Evolutionary conservation across 2,329 filamentous ascomycete species (phyloP), one percentile per base, ranked within the genome.

Genomic region (Diaporthe vaccinii): DNA sequence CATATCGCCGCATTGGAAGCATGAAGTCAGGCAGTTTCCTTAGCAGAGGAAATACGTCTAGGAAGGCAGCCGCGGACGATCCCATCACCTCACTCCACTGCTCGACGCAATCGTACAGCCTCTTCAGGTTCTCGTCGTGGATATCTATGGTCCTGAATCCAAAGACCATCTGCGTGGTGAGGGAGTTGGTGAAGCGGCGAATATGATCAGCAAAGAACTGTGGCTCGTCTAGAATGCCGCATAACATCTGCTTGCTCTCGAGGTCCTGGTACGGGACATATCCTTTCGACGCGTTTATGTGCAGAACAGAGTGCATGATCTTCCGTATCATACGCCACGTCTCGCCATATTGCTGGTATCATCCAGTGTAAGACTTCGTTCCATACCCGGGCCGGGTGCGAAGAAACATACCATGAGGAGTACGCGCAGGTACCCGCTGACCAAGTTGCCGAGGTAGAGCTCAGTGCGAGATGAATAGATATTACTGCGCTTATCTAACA

Each of bases 191-290:
- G 76, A 88, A 90, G 41, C 87, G 83, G 15, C 86, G 79, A 20
- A 89, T 83, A 68, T 88, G 85, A 15, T 86, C 79, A 6, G 84
- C 72, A 59, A 87, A 87, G 1, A 83, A 75, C 1, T 84, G 77
- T 0, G 88, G 88, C 9, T 80, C 75, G 0, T 86, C 83, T 4
- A 90, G 77, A 25, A 91, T 80, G 9, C 87, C 86, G 59, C 76
- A 83, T 28, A 90, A 81, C 88, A 91, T 88, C 68, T 87, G 85
- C 78, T 87, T 89, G 80, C 87, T 89, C 79, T 91, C 89, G 3
- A 91, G 83, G 65, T 87, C 85, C 77, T 91, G 89, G 77, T 90
- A 91, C 2, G 87, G 85, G 3, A 90, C 84, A 74, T 91, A 92
- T 12, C 82, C 81, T 72, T 83, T 84, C 4, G 87, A 84, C 1